Evolutionary conservation across 148 eudicot genomes (phyloP).

Genomic region (Rheum nobile): DNA sequence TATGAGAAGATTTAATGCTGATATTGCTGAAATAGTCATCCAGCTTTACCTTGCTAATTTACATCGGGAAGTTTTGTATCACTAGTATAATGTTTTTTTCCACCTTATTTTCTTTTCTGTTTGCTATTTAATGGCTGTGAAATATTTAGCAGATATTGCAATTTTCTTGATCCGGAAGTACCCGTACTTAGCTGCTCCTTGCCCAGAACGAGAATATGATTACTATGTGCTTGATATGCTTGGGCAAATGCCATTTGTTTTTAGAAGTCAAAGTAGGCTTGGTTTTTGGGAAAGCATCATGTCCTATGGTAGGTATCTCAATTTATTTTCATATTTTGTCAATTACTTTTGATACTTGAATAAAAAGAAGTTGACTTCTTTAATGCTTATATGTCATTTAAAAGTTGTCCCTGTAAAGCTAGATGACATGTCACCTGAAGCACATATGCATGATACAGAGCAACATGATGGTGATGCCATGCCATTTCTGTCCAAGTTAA

Average conservation of each 20-base stretch:
- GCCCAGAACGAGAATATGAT: not conserved
- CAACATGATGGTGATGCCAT: not conserved
- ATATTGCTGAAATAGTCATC: not conserved
- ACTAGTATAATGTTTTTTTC: not conserved
- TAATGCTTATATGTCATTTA: not conserved
- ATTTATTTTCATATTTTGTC: not conserved
- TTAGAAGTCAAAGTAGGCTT: conserved; percentile 2
- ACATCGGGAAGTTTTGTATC: not conserved
- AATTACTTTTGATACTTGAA: not conserved
- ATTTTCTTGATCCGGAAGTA: not conserved
- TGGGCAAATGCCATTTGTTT: conserved; percentile 4
- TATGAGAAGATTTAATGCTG: not conserved
- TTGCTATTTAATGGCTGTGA: not conserved
- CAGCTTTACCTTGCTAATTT: not conserved
- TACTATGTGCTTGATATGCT: not conserved
- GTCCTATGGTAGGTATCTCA: not conserved
- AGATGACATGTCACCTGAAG: not conserved
- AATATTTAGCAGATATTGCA: not conserved
- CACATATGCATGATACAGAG: not conserved
- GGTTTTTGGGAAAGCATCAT: conserved; percentile 2
- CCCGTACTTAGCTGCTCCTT: not conserved
- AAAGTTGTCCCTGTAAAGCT: not conserved
- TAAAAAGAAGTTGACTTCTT: not conserved
- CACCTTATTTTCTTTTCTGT: not conserved
- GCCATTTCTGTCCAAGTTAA: not conserved